Evolutionary conservation across 2,329 filamentous ascomycete species (phyloP), one percentile per base, ranked within the genome.

Genomic region (Beauveria sp.): DNA sequence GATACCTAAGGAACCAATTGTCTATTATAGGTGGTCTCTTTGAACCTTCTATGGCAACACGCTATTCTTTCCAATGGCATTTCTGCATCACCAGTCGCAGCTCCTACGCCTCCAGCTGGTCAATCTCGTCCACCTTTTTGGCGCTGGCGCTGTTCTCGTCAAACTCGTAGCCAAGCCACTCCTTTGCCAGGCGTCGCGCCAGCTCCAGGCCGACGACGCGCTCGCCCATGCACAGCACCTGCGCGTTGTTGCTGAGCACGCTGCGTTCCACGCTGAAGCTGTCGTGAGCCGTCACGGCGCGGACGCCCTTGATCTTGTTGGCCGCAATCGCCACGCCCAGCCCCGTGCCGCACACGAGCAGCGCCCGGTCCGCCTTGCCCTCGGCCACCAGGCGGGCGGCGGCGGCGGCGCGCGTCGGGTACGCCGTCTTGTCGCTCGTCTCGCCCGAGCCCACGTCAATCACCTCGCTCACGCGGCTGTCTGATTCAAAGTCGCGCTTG

Each of bases 281-380:
- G 72, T 96, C 91, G 73, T 96, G 91, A 1, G 91, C 91, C 5
- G 91, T 96, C 20, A 96, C 91, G n/a, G 91, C 91, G 26, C 91
- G 81, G 64, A 96, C 85, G 6, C 91, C 91, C 62, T 86, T 88
- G 66, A 96, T 86, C 75, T 96, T 96, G 81, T 96, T 96, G 66
- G 91, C 91, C n/a, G 85, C 79, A 71, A 96, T 96, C 68, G 91
- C 91, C 8, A 96, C 91, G 22, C 91, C 91, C 8, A 96, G 82
- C 0, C 91, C 91, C 0, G 91, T 96, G 2, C 91, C 91, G 76
- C 91, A 96, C 77, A 96, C 90, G 48, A 92, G 77, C 43, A 96
- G 80, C 0, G 90, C 91, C 59, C 91, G 87, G 75, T 96, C 91
- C 58, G 84, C 88, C 69, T 85, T 80, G 49, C 87, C 87, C 6